Conservation (phyloP, 1,284 basidiomycete species). For the Ganoderma meredithae region DNA sequence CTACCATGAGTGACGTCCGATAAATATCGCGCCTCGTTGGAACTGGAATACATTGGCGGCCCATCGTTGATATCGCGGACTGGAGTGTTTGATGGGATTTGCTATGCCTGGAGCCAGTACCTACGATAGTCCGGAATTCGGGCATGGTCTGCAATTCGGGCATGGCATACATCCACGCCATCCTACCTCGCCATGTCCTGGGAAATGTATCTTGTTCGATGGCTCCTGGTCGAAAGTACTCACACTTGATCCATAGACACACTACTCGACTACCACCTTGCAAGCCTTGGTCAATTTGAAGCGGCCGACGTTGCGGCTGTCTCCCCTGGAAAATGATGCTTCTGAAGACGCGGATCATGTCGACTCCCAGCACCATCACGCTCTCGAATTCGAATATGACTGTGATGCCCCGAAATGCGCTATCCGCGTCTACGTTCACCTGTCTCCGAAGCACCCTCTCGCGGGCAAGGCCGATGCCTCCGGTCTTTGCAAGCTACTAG, state of each 20-base stretch:
- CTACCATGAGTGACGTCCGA: not conserved
- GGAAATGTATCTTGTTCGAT: not conserved
- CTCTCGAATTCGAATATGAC: conserved; percentile 89
- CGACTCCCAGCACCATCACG: conserved; percentile 66
- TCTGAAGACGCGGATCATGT: conserved; percentile 50
- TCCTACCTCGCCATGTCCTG: no score
- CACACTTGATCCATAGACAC: conserved; percentile 50
- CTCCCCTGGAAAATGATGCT: conserved; percentile 62
- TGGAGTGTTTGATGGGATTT: not conserved
- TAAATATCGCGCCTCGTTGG: not conserved
- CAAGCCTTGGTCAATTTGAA: conserved; percentile 93
- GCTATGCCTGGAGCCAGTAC: not conserved
- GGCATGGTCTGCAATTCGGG: not conserved
- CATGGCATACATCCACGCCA: not conserved
- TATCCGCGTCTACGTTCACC: conserved; percentile 76
- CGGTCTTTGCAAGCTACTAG: conserved; percentile 59
- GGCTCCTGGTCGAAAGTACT: not conserved
- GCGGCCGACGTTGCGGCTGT: conserved; percentile 79
- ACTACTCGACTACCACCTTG: conserved; percentile 87
- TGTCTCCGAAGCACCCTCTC: conserved; percentile 65
- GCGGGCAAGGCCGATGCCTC: conserved; percentile 47
- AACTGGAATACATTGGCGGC: not conserved
- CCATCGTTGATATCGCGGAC: not conserved
- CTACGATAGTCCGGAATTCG: no score
- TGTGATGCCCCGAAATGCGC: conserved; percentile 85